phyloP scores from a whole-genome alignment of 2,329 filamentous ascomycete genomes.

The Diaporthe citrichinensis region DNA sequence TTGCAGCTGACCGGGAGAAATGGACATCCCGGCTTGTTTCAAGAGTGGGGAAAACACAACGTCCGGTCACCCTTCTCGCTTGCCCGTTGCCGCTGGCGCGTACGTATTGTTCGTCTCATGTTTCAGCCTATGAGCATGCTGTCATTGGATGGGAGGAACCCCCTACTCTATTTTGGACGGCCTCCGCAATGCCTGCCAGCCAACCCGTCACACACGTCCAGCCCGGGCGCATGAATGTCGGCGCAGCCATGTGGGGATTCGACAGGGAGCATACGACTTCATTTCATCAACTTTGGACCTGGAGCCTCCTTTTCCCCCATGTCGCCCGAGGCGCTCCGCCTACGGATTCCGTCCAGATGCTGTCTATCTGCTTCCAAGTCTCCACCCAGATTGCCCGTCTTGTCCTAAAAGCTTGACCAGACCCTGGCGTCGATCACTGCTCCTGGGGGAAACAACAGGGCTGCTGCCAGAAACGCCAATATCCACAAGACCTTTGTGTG shows the following conservation, averaged over 20 bases:
- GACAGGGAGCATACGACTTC: slow-evolving; percentile 6
- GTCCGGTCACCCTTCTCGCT: background rate
- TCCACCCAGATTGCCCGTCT: slow-evolving; percentile 28
- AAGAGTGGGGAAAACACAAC: slow-evolving; percentile 26
- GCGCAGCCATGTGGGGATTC: slow-evolving; percentile 14
- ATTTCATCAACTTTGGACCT: slow-evolving; percentile 26
- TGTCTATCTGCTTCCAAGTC: background rate
- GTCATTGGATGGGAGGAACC: slow-evolving; percentile 24
- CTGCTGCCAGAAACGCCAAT: slow-evolving; percentile 9
- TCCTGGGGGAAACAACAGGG: background rate
- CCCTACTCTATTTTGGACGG: slow-evolving; percentile 22
- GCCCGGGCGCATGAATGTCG: slow-evolving; percentile 9
- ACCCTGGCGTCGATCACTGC: slow-evolving; percentile 16
- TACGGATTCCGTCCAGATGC: background rate
- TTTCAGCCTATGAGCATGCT: background rate
- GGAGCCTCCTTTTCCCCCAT: slow-evolving; percentile 17
- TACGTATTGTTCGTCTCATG: slow-evolving; percentile 36
- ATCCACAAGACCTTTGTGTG: background rate
- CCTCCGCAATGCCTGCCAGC: slow-evolving; percentile 5
- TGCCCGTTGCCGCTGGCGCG: slow-evolving; percentile 20
- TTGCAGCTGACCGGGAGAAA: slow-evolving; percentile 10
- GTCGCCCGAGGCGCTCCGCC: background rate
- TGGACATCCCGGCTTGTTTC: slow-evolving; percentile 9
- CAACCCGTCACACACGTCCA: background rate
- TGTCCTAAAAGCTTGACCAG: slow-evolving; percentile 19